Conservation (phyloP, 306 rosid genomes). For the Ormosia semicastrata region DNA sequence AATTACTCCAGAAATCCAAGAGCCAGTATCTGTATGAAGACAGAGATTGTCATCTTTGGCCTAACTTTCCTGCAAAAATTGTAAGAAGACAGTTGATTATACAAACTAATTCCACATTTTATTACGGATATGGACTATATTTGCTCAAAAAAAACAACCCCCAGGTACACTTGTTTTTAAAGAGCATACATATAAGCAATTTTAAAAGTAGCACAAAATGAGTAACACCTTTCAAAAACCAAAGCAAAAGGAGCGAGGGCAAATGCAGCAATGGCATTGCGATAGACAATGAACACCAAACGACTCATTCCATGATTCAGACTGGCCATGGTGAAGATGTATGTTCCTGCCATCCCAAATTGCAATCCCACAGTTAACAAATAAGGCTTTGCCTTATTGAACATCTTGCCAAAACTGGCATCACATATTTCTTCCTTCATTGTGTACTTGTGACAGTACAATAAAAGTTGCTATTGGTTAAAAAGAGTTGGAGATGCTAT, state of each 20-base stretch:
- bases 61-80: constrained; percentile 55
- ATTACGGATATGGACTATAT: background rate
- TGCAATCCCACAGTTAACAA: constrained; percentile 60
- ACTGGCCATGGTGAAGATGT: constrained; percentile 53
- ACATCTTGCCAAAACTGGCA: background rate
- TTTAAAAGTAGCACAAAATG: background rate
- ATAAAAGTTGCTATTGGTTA: background rate
- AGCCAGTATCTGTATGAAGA: constrained; percentile 52
- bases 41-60: constrained; percentile 61
- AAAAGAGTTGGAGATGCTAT: background rate
- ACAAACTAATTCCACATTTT: background rate
- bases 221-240: constrained; percentile 52
- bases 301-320: constrained; percentile 66
- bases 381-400: constrained; percentile 54
- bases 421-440: background rate
- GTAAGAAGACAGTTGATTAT: background rate
- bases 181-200: background rate
- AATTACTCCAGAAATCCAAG: constrained; percentile 74
- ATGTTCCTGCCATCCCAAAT: constrained; percentile 62
- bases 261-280: constrained; percentile 59
- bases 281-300: constrained; percentile 62
- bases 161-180: background rate
- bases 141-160: background rate
- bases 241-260: constrained; percentile 64
- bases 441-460: background rate